Percentiles rank a stretch among this genome's conserved stretches.
These are phyloP conservation scores for Penicillium sp. DNA, from an alignment of 2,329 filamentous ascomycete species.

Conservation along the genomic window DNA sequence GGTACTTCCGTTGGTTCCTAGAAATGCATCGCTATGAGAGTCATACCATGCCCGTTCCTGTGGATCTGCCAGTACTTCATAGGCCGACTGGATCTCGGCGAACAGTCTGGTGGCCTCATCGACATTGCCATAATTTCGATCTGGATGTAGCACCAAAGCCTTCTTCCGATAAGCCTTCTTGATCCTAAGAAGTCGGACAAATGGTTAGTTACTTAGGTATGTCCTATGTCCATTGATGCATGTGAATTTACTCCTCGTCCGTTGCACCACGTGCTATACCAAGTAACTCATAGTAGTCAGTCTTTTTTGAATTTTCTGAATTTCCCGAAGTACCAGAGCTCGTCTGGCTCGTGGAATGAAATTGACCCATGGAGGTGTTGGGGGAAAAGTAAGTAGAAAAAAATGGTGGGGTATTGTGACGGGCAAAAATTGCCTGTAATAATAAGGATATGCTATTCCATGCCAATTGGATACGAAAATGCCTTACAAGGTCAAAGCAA, in stretches of 20 bases:
- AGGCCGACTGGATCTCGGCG: conserved; percentile 87
- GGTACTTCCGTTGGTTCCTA: conserved; percentile 59
- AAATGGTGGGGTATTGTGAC: not conserved
- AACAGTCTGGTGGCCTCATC: conserved; percentile 82
- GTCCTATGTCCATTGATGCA: not conserved
- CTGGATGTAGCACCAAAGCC: conserved; percentile 89
- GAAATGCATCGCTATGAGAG: conserved; percentile 81
- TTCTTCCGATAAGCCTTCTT: conserved; percentile 91
- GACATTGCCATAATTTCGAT: conserved; percentile 85
- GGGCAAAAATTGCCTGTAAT: not conserved
- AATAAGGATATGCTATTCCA: too few relatives aligned
- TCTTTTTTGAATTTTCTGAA: conserved; percentile 24
- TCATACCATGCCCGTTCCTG: conserved; percentile 98
- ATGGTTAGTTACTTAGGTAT: not conserved
- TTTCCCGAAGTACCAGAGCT: conserved; percentile 19
- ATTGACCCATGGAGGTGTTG: conserved; percentile 42
- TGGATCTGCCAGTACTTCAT: conserved; percentile 92
- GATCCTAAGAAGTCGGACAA: conserved; percentile 57
- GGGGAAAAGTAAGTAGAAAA: not conserved
- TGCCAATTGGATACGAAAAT: too few relatives aligned
- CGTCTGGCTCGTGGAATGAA: conserved; percentile 40
- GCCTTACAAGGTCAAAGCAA: too few relatives aligned
- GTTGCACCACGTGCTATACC: conserved; percentile 69
- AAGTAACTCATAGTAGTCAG: conserved; percentile 71
- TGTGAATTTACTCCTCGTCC: conserved; percentile 69